Base-by-base conservation (phyloP, 495 filamentous ascomycete species). In the Penicillium antarcticum region DNA sequence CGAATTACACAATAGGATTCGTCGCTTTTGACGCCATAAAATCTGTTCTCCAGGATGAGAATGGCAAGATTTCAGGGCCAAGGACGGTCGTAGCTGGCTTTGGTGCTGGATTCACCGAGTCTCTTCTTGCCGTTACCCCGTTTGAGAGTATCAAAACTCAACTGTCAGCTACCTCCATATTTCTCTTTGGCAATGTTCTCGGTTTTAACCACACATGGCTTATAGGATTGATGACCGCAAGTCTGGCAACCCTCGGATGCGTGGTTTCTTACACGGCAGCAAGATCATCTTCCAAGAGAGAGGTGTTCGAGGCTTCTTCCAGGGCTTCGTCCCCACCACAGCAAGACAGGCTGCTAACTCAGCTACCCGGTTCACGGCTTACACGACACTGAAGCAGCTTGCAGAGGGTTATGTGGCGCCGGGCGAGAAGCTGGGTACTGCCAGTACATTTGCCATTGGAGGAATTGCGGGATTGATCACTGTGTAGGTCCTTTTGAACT, bases 131-230 rank as follows among this genome's bases (percentile, higher is more conserved):
- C 7, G 94, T 98, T 31, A 98, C 94, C 3, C 94, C 94, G 0
- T 97, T 96, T 58, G 94, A 98, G 72, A 94, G 88, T 66, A 97
- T 98, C 67, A 98, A 98, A 74, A 98, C 94, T 26, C 91, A 89
- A 56, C 66, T 97, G 86, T 90, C 57, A 36, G 78, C 65, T 17
- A 18, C 40, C 8, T 10, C 32, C 31, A 4, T 18, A 6, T 21
- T 12, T 7, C 26, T 29, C 26, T 49, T 39, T 12, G 19, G 29
- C 34, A 9, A 1, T 1, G 6, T 19, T 6, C 19, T 31, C 50
- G 21, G 49, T 44, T 45, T 7, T 29, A 29, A 29, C 9, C 26
- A 29, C 32, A 42, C 46, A 14, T 23, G 23, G 2, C 13, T 32
- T 29, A 17, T 41, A 91, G 87, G 34, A 98, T 98, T 57, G 94